A percentile compares a stretch with the other conserved stretches of the same genome.
Evolutionary conservation across 345 rosid species (phyloP).

Genomic region (Clarkia xantiana): DNA sequence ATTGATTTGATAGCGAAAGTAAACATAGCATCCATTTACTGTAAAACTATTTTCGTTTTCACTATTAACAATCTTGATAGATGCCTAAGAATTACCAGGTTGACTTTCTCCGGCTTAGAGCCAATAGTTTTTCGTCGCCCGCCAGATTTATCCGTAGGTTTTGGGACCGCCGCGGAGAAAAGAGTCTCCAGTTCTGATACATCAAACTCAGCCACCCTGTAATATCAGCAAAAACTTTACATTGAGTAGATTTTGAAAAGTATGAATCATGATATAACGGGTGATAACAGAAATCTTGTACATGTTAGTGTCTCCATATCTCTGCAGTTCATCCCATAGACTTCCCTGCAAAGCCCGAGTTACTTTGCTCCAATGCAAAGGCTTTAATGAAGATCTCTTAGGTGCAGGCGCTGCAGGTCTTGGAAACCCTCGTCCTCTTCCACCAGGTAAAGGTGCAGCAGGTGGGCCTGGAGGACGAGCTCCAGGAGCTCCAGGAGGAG

Average conservation of each 20-base stretch:
- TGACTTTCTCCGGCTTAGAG: constrained; percentile 71
- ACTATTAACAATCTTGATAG: too few species aligned
- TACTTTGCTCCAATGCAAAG: constrained; percentile 96
- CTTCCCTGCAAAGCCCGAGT: constrained; percentile 96
- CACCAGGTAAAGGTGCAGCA: constrained; percentile 12
- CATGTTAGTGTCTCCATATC: constrained; percentile 67
- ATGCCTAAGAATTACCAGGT: constrained; percentile 38
- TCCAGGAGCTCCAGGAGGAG: constrained; percentile 26
- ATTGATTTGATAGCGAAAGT: too few species aligned
- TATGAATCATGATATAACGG: too few species aligned
- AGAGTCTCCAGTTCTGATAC: constrained; percentile 83
- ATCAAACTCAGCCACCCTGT: constrained; percentile 79
- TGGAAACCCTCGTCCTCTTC: constrained; percentile 62
- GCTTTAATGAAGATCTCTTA: constrained; percentile 77
- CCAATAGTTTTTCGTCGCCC: constrained; percentile 59
- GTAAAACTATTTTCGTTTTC: too few species aligned
- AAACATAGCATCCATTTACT: too few species aligned
- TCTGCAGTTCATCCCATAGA: constrained; percentile 96
- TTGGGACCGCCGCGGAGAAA: constrained; percentile 39
- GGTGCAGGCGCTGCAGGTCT: constrained; percentile 23
- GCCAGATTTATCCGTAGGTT: constrained; percentile 47
- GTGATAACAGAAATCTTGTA: constrained; percentile 16
- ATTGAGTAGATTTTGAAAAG: too few species aligned
- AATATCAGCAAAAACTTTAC: constrained; percentile 1
- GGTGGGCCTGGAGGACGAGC: constrained; percentile 24